phyloP scores from a whole-genome alignment of 2,329 filamentous ascomycete genomes.

The Aspergillus sp. region DNA sequence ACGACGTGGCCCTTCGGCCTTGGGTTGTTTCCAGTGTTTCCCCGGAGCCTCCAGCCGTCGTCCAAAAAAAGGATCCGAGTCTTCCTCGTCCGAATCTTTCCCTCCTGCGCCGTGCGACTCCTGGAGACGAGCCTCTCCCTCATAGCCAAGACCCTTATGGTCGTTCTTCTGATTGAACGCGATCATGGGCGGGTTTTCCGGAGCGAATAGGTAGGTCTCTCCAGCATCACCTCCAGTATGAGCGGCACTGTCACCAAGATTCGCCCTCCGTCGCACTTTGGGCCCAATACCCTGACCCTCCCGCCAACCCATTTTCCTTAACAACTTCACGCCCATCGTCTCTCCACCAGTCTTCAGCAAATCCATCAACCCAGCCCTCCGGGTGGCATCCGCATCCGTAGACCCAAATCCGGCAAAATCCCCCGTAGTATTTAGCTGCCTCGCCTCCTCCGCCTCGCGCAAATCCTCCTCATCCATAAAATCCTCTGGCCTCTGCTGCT shows the following conservation, averaged over 20 bases:
- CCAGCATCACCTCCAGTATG: slow-evolving; percentile 27
- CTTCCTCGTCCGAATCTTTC: slow-evolving; percentile 19
- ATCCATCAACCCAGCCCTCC: slow-evolving; percentile 55
- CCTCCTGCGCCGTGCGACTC: slow-evolving; percentile 9
- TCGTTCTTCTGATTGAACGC: slow-evolving; percentile 39
- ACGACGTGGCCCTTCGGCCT: slow-evolving; percentile 48
- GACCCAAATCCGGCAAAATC: slow-evolving; percentile 69
- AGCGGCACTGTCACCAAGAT: slow-evolving; percentile 49
- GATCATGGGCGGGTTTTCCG: slow-evolving; percentile 64
- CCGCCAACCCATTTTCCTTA: slow-evolving; percentile 93
- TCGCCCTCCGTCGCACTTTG: slow-evolving; percentile 66
- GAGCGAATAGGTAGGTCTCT: slow-evolving; percentile 71
- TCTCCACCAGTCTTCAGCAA: slow-evolving; percentile 66
- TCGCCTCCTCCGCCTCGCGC: slow-evolving; percentile 72
- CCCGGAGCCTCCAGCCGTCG: slow-evolving; percentile 21
- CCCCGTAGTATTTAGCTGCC: slow-evolving; percentile 62
- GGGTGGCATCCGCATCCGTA: slow-evolving; percentile 48
- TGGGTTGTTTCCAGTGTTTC: slow-evolving; percentile 32
- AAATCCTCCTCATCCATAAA: slow-evolving; percentile 98
- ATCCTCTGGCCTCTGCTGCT: slow-evolving; percentile 65
- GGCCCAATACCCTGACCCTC: slow-evolving; percentile 89
- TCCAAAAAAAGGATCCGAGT: slow-evolving; percentile 30
- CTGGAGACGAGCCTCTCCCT: slow-evolving; percentile 31
- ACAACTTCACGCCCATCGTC: slow-evolving; percentile 75
- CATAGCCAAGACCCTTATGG: slow-evolving; percentile 40